Evolutionary conservation across 2,329 filamentous ascomycete species (phyloP).

Genomic region (Alternaria angustiovoidea): DNA sequence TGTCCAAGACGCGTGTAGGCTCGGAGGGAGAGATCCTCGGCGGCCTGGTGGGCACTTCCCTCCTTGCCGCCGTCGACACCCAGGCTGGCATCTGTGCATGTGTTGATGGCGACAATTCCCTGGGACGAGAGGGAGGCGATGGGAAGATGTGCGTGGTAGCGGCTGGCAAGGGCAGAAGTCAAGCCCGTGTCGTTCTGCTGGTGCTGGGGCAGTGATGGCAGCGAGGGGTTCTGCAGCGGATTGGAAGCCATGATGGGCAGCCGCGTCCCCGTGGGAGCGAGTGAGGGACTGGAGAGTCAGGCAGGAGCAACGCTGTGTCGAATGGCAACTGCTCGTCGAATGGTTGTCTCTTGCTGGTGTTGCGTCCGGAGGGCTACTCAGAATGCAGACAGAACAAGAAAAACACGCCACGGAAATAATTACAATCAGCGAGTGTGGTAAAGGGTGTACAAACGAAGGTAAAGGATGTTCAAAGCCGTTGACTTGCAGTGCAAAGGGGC

Average conservation of each 20-base stretch:
- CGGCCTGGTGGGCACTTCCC: slow-evolving; percentile 89
- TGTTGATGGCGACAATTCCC: slow-evolving; percentile 91
- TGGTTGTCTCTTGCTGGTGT: slow-evolving; percentile 13
- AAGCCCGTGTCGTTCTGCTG: slow-evolving; percentile 79
- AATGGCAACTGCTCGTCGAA: slow-evolving; percentile 17
- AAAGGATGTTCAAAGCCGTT: slow-evolving; percentile 29
- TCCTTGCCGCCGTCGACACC: slow-evolving; percentile 90
- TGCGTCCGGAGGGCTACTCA: slow-evolving; percentile 20
- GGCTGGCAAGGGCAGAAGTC: slow-evolving; percentile 82
- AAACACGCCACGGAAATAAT: slow-evolving; percentile 25
- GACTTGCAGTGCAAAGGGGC: slow-evolving; percentile 30
- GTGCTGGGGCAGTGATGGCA: slow-evolving; percentile 87
- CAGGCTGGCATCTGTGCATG: slow-evolving; percentile 87
- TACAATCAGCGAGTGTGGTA: slow-evolving; percentile 44
- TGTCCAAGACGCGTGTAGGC: slow-evolving; percentile 86
- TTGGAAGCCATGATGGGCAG: slow-evolving; percentile 66
- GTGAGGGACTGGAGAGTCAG: slow-evolving; percentile 37
- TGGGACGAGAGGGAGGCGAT: slow-evolving; percentile 91
- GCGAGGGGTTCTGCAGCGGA: slow-evolving; percentile 72
- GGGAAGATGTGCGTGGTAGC: slow-evolving; percentile 90
- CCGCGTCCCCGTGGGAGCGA: slow-evolving; percentile 51
- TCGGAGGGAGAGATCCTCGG: slow-evolving; percentile 87
- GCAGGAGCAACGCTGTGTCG: slow-evolving; percentile 16
- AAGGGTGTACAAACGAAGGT: slow-evolving; percentile 42
- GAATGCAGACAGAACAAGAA: slow-evolving; percentile 35